Percentiles rank a stretch among this genome's conserved stretches.
Conservation (phyloP, 768 basidiomycete species). For the Gloeophyllum trabeum region DNA sequence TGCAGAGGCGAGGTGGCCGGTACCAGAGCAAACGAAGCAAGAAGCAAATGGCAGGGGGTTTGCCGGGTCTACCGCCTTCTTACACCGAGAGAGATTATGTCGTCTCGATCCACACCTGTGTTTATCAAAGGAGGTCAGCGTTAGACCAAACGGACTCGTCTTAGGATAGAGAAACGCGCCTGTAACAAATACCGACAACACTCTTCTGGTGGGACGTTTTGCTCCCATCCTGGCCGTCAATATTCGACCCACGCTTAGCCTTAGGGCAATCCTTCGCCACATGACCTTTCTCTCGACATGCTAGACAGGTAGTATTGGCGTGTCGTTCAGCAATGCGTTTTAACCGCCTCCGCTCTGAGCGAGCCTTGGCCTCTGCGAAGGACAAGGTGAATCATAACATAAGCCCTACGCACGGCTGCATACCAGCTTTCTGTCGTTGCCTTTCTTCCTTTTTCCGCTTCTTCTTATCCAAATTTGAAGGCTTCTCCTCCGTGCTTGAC, state of each 20-base stretch:
- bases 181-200: conserved; percentile 54
- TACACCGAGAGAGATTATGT: conserved; percentile 76
- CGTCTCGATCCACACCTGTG: conserved; percentile 73
- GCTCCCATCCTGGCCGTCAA: conserved; percentile 14
- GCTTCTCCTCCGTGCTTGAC: conserved; percentile 9
- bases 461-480: conserved; percentile 12
- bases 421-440: conserved; percentile 14
- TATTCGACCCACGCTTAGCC: conserved; percentile 14
- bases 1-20: conserved; percentile 76
- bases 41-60: conserved; percentile 80
- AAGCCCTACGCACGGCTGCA: conserved; percentile 7
- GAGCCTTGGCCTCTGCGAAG: conserved; percentile 10
- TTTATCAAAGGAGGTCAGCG: neutral
- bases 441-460: conserved; percentile 15
- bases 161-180: conserved; percentile 9
- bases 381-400: conserved; percentile 9
- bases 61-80: conserved; percentile 42
- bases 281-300: conserved; percentile 78
- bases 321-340: conserved; percentile 49
- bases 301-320: conserved; percentile 66
- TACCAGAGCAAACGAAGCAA: conserved; percentile 81
- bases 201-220: conserved; percentile 38
- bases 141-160: neutral
- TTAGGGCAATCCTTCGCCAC: conserved; percentile 73
- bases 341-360: conserved; percentile 49